Base-by-base conservation (phyloP, 371 early-diverging fungal species). In the Haplosporangium sp. region DNA sequence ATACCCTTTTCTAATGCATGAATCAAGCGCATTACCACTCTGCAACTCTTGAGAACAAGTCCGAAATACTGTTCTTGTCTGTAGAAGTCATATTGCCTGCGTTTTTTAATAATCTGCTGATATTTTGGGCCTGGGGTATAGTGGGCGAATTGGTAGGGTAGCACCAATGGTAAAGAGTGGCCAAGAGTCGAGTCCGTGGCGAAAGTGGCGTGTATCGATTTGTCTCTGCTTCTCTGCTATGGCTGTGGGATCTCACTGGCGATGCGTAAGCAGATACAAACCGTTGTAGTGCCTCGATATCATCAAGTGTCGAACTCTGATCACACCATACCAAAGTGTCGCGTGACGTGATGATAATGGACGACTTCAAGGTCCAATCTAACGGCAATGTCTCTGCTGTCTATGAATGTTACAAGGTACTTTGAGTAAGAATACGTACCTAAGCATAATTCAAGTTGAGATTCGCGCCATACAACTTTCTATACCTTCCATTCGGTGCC, bases 261-360 rank as follows among this genome's bases (percentile, higher is more conserved):
- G 6, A 9, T 41, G 45, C 11, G 36, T 5, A n/a, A 0, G 13
- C 20, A 16, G 72, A 59, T 1, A 72, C 43, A 59, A 76, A 76
- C 16, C 20, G 51, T 29, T 71, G 71, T 42, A 70, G 7, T 10
- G 73, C 69, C 11, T 62, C 42, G 50, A 73, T 62, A 13, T 72
- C 62, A 45, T 72, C 73, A 41, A 58, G 47, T 11, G 65, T 36
- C 8, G 66, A 42, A 2, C 57, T 48, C 12, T 61, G 62, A 42
- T 79, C 80, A 52, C 80, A 79, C 80, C 80, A 79, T 6, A 62
- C 8, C 5, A 79, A 37, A 6, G 43, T 56, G 36, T 73, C 69
- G 1, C 37, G 62, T 18, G 80, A 79, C 0, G 65, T 65, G 4
- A 79, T 61, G 0, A 65, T 65, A 7, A 72, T 29, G 3, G 73